Evolutionary conservation across 2,329 filamentous ascomycete species (phyloP), one percentile per base, ranked within the genome.

Genomic region (Epichloe coenophiala): DNA sequence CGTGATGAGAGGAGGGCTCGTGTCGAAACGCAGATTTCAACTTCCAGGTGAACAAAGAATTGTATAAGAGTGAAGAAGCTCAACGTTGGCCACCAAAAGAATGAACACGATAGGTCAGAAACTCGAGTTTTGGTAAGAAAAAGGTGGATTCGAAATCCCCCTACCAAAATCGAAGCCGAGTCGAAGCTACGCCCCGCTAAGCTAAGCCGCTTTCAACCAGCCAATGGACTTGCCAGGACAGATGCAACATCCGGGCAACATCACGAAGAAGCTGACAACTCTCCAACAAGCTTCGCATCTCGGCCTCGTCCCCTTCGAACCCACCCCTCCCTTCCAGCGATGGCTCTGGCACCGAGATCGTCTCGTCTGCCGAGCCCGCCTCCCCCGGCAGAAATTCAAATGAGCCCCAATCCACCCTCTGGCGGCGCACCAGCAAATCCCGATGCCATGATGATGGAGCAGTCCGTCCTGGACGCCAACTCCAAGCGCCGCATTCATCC

Each of bases 341-440:
- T 81, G 77, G 72, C 77, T 57, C 66, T 80, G 55, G 70, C 78
- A 59, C 84, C 87, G 55, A 91, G 81, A 68, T 96, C 90, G 45
- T 91, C 93, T 56, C 86, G 93, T 64, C 81, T 98, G 48, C 93
- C 93, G 53, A 96, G 89, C 68, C 93, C 93, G 54, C 93, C 93
- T 52, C 93, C 93, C 84, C 84, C 94, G 52, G 88, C 91, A 54
- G 93, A 98, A 69, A 93, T 95, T 58, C 91, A 97, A 70, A 83
- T 95, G 55, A 85, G 81, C 7, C 84, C 86, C 51, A 82, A 82
- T 60, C 93, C 88, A 47, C 88, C 88, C 2, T 77, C 76, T 17
- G 72, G 83, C 56, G 75, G 81, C 47, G 63, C 63, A 41, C 61
- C 68, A 27, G 71, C 71, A 67, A 83, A 63, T 63, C 78, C 60